Evolutionary conservation across 441 rosid species (phyloP).

Genomic region (Capsella rubella): DNA sequence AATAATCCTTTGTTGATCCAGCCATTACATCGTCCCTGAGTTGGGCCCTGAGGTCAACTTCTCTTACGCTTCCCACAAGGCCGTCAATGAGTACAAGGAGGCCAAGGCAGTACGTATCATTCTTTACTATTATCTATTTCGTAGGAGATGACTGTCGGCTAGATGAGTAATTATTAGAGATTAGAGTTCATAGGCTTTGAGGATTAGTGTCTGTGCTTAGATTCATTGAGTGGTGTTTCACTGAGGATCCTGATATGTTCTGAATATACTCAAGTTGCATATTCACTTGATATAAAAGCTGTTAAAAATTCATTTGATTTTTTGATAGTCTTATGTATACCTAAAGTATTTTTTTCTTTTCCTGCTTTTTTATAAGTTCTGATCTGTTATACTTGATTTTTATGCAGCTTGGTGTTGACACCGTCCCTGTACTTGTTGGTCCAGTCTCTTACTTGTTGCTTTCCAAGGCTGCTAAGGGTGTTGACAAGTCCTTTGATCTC

Average conservation of each 20-base stretch:
- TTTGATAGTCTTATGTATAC: background rate
- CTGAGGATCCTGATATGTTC: constrained; percentile 4
- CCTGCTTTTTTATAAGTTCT: constrained; percentile 7
- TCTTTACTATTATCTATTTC: constrained; percentile 23
- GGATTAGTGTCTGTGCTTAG: constrained; percentile 1
- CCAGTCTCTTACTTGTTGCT: constrained; percentile 96
- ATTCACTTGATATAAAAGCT: background rate
- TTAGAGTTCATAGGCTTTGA: background rate
- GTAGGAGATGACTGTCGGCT: background rate
- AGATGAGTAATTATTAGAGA: background rate
- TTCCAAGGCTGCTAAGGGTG: constrained; percentile 96
- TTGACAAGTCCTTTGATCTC: constrained; percentile 80
- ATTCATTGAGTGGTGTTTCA: background rate
- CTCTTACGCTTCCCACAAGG: constrained; percentile 98
- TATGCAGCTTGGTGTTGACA: constrained; percentile 80
- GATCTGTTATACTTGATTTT: background rate
- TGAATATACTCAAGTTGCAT: background rate
- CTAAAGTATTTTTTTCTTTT: background rate
- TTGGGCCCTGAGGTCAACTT: constrained; percentile 92
- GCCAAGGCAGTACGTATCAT: constrained; percentile 77
- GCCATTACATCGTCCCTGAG: constrained; percentile 98
- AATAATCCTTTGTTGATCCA: constrained; percentile 42
- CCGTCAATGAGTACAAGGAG: constrained; percentile 90
- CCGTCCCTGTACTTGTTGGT: constrained; percentile 91
- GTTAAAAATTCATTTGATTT: background rate